Percentiles rank a stretch among this genome's conserved stretches.
Conservation (phyloP, 2,329 filamentous ascomycete species). For the Ascocoryne sarcoides region DNA sequence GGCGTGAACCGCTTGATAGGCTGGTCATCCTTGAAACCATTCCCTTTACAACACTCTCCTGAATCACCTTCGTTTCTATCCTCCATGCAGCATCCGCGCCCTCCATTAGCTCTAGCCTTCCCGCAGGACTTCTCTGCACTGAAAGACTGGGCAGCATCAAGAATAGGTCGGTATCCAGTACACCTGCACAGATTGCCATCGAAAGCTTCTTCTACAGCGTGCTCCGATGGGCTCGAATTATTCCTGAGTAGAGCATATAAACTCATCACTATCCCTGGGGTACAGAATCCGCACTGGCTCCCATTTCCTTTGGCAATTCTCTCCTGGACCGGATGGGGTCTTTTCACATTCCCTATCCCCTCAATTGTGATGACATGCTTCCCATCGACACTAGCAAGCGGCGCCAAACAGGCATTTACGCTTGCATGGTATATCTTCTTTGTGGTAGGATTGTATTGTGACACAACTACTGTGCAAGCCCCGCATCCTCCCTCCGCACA, state of each 20-base stretch:
- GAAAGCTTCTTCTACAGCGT: conserved; percentile 90
- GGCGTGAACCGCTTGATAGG: conserved; percentile 65
- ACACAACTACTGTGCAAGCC: conserved; percentile 91
- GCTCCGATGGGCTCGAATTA: conserved; percentile 64
- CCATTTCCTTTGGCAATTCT: conserved; percentile 85
- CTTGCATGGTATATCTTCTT: conserved; percentile 92
- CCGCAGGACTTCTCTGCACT: conserved; percentile 41
- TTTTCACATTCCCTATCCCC: conserved; percentile 82
- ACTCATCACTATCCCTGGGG: conserved; percentile 96
- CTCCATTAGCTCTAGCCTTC: conserved; percentile 41
- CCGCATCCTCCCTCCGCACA: conserved; percentile 96
- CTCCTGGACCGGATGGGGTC: conserved; percentile 83
- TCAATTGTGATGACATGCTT: conserved; percentile 98
- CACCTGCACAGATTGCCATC: conserved; percentile 93
- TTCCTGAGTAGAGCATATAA: conserved; percentile 89
- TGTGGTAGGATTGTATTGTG: conserved; percentile 78
- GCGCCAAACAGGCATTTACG: conserved; percentile 91
- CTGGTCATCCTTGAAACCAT: conserved; percentile 39
- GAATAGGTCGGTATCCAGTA: conserved; percentile 87
- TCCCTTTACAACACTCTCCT: conserved; percentile 63
- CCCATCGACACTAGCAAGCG: conserved; percentile 84
- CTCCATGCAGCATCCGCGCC: conserved; percentile 64
- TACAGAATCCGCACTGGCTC: conserved; percentile 89
- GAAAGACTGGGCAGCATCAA: conserved; percentile 91
- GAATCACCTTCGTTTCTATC: conserved; percentile 34